A percentile compares a stretch with the other conserved stretches of the same genome.
Conservation (phyloP, 345 rosid species). For the Populus euphratica region DNA sequence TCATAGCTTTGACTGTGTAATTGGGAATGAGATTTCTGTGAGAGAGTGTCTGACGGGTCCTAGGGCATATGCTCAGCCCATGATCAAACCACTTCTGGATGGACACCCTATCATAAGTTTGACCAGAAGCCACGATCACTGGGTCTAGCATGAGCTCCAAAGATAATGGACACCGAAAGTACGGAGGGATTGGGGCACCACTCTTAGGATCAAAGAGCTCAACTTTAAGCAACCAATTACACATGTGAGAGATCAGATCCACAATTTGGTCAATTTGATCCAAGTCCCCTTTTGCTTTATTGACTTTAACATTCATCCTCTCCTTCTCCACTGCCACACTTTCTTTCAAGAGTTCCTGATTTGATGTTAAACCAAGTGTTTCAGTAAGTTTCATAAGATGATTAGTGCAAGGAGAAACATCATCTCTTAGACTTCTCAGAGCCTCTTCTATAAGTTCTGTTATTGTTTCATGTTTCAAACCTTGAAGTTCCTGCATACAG, state of each 20-base stretch:
- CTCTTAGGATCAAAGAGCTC: conserved; percentile 51
- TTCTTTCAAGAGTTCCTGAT: conserved; percentile 68
- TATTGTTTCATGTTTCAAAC: conserved; percentile 46
- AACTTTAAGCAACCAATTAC: conserved; percentile 58
- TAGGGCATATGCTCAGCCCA: conserved; percentile 80
- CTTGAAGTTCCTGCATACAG: conserved; percentile 59
- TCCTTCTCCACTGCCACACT: conserved; percentile 80
- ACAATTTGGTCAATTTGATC: conserved; percentile 44
- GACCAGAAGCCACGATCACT: conserved; percentile 90
- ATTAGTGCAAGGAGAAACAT: conserved; percentile 40
- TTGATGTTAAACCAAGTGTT: conserved; percentile 53
- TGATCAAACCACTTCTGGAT: conserved; percentile 86
- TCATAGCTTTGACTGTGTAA: conserved; percentile 89
- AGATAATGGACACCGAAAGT: conserved; percentile 82
- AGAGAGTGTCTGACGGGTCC: conserved; percentile 57
- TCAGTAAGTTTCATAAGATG: conserved; percentile 50
- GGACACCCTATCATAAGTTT: conserved; percentile 82
- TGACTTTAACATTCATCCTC: conserved; percentile 42
- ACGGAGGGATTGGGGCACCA: conserved; percentile 65
- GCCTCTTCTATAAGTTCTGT: conserved; percentile 48
- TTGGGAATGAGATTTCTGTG: conserved; percentile 86
- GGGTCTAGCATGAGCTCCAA: conserved; percentile 91
- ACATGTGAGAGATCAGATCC: conserved; percentile 57
- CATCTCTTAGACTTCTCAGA: conserved; percentile 47
- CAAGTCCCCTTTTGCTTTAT: conserved; percentile 33